Conservation (phyloP, 176 grass and related monocot species). For the Carex parvula region DNA sequence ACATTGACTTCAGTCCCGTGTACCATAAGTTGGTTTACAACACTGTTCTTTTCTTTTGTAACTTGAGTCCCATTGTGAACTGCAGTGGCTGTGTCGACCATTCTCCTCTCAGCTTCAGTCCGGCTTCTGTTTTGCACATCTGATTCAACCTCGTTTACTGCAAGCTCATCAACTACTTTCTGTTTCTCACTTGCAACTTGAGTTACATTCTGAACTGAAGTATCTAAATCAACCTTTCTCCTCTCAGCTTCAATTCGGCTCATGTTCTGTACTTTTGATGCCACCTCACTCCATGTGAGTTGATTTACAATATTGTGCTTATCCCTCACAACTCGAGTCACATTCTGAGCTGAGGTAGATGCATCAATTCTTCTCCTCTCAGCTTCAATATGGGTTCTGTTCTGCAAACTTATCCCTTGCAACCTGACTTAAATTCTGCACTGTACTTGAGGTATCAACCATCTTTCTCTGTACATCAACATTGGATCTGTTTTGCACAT, state of each 20-base stretch:
- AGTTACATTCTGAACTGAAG: conserved; percentile 42
- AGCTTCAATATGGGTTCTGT: conserved; percentile 33
- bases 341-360: conserved; percentile 45
- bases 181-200: conserved; percentile 37
- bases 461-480: conserved; percentile 36
- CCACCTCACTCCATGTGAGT: conserved; percentile 22
- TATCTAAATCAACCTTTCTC: conserved; percentile 28
- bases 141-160: conserved; percentile 23
- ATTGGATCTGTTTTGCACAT: conserved; percentile 26
- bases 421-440: conserved; percentile 45
- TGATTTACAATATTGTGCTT: conserved; percentile 38
- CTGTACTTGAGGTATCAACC: conserved; percentile 39
- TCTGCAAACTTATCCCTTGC: conserved; percentile 34
- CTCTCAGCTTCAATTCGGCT: conserved; percentile 37
- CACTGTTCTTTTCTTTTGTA: conserved; percentile 53
- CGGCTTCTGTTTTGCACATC: conserved; percentile 44
- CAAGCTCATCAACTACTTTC: conserved; percentile 31
- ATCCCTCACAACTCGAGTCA: conserved; percentile 33
- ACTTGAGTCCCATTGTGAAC: conserved; percentile 48
- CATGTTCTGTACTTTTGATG: conserved; percentile 27
- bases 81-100: conserved; percentile 33
- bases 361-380: conserved; percentile 30
- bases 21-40: conserved; percentile 49
- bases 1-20: conserved; percentile 44
- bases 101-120: conserved; percentile 36